Base-by-base conservation (phyloP, 1,284 basidiomycete species). In the Cryptococcus amylolentus region DNA sequence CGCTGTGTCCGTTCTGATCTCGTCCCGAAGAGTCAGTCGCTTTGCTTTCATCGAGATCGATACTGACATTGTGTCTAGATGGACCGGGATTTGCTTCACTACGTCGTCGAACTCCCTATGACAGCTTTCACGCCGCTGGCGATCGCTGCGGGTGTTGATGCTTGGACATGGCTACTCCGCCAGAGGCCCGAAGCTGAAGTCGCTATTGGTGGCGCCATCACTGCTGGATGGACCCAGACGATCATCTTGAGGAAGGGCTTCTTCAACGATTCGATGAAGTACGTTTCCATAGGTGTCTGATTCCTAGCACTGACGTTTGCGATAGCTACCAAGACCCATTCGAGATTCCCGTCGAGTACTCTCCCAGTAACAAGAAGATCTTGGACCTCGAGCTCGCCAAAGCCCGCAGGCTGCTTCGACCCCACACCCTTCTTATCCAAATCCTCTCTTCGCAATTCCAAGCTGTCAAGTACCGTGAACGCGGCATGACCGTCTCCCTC, bases 101-200 rank as follows among this genome's bases (percentile, higher is more conserved):
- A 89, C 71, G 80, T 98, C 27, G 93, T 98, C 8, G 83, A 84
- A 27, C 77, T 98, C 16, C 96, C 96, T 0, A 89, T 98, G 67
- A 87, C 88, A 54, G 86, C 91, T 4, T 92, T 93, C 65, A 92
- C 90, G 0, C 91, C 93, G 1, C 81, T 88, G 5, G 85, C 93
- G 0, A 84, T 98, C 57, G 83, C 88, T 9, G 85, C 89, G 1
- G 94, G 91, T 0, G 88, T 93, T 50, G 92, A 97, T 72, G 88
- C 91, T 5, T 98, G 96, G 96, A 91, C 89, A 2, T 98, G 94
- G 95, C 81, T 98, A 0, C 89, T 98, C 49, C 86, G 90, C 16
- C 89, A 94, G 70, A 85, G 90, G 54, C 88, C 91, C 0, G 83
- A 85, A 54, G 80, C 85, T 26, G 86, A 88, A 71, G 81, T 88